Percentiles rank a stretch among this genome's conserved stretches.
phyloP scores from a whole-genome alignment of 352 stramenopile genomes.

The Globisporangium splendens region DNA sequence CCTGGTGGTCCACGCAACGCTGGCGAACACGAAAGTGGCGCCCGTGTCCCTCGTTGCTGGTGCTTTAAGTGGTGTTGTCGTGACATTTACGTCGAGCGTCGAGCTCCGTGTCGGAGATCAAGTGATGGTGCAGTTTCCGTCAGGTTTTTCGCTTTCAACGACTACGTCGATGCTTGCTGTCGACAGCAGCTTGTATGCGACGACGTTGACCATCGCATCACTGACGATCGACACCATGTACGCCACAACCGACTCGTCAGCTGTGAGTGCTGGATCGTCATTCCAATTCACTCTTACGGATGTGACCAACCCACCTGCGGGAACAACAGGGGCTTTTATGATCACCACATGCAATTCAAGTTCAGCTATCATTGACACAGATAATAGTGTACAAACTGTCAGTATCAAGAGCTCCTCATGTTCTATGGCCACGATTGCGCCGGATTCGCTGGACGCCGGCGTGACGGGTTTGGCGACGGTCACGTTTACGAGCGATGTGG shows the following conservation, averaged over 20 bases:
- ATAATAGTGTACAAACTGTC: conserved; percentile 5
- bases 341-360: conserved; percentile 24
- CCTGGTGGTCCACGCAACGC: conserved; percentile 11
- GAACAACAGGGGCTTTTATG: conserved; percentile 15
- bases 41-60: conserved; percentile 24
- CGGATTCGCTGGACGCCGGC: conserved; percentile 28
- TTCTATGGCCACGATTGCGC: conserved; percentile 11
- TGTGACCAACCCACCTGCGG: conserved; percentile 30
- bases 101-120: conserved; percentile 19
- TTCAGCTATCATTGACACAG: conserved; percentile 10
- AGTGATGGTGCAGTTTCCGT: conserved; percentile 29
- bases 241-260: conserved; percentile 14
- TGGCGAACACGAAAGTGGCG: conserved; percentile 21
- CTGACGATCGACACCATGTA: conserved; percentile 20
- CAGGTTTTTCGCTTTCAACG: conserved; percentile 23
- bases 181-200: conserved; percentile 9
- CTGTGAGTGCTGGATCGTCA: conserved; percentile 13
- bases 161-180: conserved; percentile 10
- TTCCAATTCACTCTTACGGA: conserved; percentile 31
- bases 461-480: conserved; percentile 22
- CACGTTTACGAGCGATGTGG: conserved; percentile 34
- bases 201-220: conserved; percentile 25
- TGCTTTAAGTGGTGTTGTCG: conserved; percentile 13
- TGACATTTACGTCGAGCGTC: conserved; percentile 26
- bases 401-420: conserved; percentile 20